phyloP scores from a whole-genome alignment of 2,329 filamentous ascomycete genomes.

The Paecilomyces sp. region DNA sequence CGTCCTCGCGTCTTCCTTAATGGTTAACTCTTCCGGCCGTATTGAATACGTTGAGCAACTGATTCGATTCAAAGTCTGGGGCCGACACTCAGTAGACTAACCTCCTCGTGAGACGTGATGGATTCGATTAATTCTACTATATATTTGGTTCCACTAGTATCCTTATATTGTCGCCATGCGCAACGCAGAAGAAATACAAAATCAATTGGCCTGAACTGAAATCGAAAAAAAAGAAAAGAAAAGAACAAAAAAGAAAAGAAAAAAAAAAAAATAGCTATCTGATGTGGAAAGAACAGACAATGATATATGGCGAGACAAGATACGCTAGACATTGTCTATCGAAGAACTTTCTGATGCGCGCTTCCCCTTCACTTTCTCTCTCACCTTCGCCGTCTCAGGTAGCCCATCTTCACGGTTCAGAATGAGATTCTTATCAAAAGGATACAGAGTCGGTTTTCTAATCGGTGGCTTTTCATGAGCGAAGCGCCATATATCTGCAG shows the following conservation, averaged over 20 bases:
- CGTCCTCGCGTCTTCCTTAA: no score
- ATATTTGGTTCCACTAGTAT: no score
- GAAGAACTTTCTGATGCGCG: background rate
- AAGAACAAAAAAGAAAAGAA: background rate
- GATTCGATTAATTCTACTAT: no score
- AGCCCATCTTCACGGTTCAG: background rate
- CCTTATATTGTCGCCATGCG: no score
- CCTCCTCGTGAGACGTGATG: no score
- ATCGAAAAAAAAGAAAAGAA: background rate
- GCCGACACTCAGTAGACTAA: no score
- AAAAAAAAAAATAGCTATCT: background rate
- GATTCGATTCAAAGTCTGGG: no score
- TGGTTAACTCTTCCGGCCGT: no score
- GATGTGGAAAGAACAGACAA: background rate
- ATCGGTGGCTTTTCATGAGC: slow-evolving; percentile 7
- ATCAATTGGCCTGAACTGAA: no score
- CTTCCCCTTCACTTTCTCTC: background rate
- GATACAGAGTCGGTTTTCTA: slow-evolving; percentile 10
- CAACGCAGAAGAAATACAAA: no score
- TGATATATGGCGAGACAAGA: background rate
- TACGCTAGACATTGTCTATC: background rate
- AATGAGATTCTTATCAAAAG: slow-evolving; percentile 9
- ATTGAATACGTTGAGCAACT: no score
- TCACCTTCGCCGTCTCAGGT: background rate
- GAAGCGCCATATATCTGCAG: slow-evolving; percentile 7